Percentiles rank a stretch among this genome's conserved stretches.
These are phyloP conservation scores for Globisporangium apiculatum DNA, from an alignment of 352 stramenopile species.

Conservation along the genomic window DNA sequence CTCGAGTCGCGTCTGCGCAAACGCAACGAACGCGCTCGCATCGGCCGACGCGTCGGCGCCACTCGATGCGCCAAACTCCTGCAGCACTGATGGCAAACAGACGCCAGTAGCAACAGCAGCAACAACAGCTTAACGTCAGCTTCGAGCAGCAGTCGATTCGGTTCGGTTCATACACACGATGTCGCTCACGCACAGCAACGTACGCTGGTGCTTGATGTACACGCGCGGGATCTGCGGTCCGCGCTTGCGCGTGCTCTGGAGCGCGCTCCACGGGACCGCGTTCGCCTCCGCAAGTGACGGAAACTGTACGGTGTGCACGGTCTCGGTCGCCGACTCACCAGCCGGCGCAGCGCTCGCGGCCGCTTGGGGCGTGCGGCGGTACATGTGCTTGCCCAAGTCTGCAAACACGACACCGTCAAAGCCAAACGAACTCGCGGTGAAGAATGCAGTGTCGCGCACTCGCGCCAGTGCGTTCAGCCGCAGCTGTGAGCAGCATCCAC, in stretches of 20 bases:
- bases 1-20: slow-evolving; percentile 39
- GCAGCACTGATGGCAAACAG: slow-evolving; percentile 35
- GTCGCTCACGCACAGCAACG: slow-evolving; percentile 5
- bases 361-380: slow-evolving; percentile 31
- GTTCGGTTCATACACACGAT: background rate
- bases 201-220: slow-evolving; percentile 79
- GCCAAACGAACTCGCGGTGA: slow-evolving; percentile 66
- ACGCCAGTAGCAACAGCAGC: background rate
- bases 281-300: slow-evolving; percentile 45
- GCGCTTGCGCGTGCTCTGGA: slow-evolving; percentile 64
- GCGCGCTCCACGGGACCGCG: slow-evolving; percentile 43
- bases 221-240: slow-evolving; percentile 63
- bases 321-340: slow-evolving; percentile 21
- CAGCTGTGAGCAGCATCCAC: slow-evolving; percentile 16
- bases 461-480: slow-evolving; percentile 57
- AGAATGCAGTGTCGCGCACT: slow-evolving; percentile 55
- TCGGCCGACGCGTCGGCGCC: slow-evolving; percentile 10
- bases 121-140: background rate
- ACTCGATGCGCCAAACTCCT: slow-evolving; percentile 37
- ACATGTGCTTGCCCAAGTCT: slow-evolving; percentile 65
- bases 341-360: slow-evolving; percentile 11
- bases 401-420: slow-evolving; percentile 75
- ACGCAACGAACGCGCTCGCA: slow-evolving; percentile 43
- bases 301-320: slow-evolving; percentile 36
- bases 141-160: background rate